phyloP scores from a whole-genome alignment of 1,284 basidiomycete species.

The Sphagnurus paluster region DNA sequence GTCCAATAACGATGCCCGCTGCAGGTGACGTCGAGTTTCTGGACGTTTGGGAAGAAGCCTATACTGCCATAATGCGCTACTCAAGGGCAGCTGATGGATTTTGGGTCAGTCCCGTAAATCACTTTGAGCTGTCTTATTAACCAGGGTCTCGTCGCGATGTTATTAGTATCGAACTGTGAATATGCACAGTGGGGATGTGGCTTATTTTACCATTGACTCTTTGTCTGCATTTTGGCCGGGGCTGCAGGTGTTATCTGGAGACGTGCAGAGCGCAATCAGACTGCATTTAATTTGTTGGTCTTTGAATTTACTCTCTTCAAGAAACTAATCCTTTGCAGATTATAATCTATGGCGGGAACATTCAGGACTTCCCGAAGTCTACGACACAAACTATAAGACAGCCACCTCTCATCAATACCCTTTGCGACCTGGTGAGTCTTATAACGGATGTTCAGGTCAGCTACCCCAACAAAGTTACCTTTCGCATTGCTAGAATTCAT shows the following conservation, averaged over 20 bases:
- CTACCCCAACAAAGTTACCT: not conserved
- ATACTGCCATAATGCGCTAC: constrained; percentile 87
- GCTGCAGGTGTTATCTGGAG: constrained; percentile 86
- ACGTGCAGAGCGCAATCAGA: constrained; percentile 86
- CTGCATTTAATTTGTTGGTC: constrained; percentile 77
- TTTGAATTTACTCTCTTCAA: constrained; percentile 1
- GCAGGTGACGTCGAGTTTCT: constrained; percentile 84
- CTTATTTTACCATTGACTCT: constrained; percentile 77
- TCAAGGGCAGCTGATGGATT: constrained; percentile 81
- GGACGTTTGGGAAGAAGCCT: constrained; percentile 91
- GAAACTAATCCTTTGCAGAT: constrained; percentile 43
- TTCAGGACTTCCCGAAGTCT: constrained; percentile 87
- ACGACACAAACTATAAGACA: constrained; percentile 72
- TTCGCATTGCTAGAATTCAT: constrained; percentile 65
- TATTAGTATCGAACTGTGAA: constrained; percentile 77
- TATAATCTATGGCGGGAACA: constrained; percentile 89
- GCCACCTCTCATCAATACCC: constrained; percentile 85
- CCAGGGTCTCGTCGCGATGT: not conserved
- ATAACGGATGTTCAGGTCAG: constrained; percentile 1
- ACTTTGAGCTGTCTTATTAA: not conserved
- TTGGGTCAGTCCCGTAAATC: constrained; percentile 78
- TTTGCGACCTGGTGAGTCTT: constrained; percentile 64
- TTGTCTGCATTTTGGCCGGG: constrained; percentile 89
- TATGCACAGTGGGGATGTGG: constrained; percentile 72
- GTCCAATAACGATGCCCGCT: not conserved